phyloP scores from a whole-genome alignment of 208 protist species.

The Acanthamoeba healyi region DNA sequence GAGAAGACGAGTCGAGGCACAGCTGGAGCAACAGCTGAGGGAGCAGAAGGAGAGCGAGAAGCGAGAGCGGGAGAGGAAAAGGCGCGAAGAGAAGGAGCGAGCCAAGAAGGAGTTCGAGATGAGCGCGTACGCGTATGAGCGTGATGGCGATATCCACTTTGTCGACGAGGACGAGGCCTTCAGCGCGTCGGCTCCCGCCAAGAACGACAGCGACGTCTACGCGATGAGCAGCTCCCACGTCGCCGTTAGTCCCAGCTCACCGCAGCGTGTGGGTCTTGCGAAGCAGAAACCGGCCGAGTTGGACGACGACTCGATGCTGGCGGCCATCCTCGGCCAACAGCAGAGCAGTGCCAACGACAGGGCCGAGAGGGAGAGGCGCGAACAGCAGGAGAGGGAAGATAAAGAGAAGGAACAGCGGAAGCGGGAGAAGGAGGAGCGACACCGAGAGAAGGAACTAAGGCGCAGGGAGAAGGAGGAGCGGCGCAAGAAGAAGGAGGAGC shows the following conservation, averaged over 20 bases:
- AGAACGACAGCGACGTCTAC: background rate
- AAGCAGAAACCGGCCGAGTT: background rate
- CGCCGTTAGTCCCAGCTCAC: too few relatives aligned
- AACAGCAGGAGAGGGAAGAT: background rate
- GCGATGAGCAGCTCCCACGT: background rate
- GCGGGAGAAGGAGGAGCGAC: background rate
- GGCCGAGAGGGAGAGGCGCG: background rate
- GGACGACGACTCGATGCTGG: background rate
- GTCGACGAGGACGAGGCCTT: slow-evolving; percentile 2
- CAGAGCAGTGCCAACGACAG: background rate
- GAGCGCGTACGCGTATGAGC: background rate
- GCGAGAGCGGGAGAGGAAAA: background rate
- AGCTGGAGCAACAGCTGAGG: too few relatives aligned
- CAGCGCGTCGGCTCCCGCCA: background rate
- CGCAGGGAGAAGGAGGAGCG: background rate
- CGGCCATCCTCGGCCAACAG: background rate
- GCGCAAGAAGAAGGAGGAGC: slow-evolving; percentile 14
- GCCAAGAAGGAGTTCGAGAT: background rate
- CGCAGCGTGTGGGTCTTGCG: background rate
- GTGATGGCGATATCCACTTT: slow-evolving; percentile 21
- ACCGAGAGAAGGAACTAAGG: background rate
- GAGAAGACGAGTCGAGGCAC: background rate
- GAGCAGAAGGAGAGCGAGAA: background rate
- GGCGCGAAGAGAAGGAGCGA: background rate
- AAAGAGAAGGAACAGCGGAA: background rate